phyloP scores from a whole-genome alignment of 768 basidiomycete species.

The Butyriboletus loyo region DNA sequence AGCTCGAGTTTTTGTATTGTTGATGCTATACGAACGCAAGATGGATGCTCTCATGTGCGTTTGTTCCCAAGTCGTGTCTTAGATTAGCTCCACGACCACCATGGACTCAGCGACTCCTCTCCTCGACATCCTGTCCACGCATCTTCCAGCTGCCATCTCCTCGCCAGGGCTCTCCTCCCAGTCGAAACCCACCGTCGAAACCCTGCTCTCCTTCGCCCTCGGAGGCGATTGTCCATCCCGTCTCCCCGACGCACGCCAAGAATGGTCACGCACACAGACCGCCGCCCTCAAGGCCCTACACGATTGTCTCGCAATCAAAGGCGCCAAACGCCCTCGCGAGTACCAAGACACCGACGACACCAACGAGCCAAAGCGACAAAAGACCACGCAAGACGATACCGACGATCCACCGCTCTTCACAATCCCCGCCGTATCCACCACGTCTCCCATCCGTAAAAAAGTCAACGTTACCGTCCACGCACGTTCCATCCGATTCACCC shows the following conservation, averaged over 20 bases:
- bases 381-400: slow-evolving; percentile 16
- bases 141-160: slow-evolving; percentile 17
- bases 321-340: slow-evolving; percentile 26
- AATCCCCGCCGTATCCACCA: slow-evolving; percentile 62
- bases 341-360: slow-evolving; percentile 9
- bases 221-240: slow-evolving; percentile 26
- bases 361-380: slow-evolving; percentile 13
- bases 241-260: slow-evolving; percentile 8
- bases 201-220: slow-evolving; percentile 28
- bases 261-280: slow-evolving; percentile 27
- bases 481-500: slow-evolving; percentile 48
- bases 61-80: no score
- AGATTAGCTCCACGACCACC: neutral
- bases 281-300: slow-evolving; percentile 22
- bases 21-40: neutral
- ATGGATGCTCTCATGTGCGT: no score
- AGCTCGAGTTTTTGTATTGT: slow-evolving; percentile 20
- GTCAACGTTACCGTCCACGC: slow-evolving; percentile 60
- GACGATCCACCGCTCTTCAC: slow-evolving; percentile 52
- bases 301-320: slow-evolving; percentile 3
- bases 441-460: slow-evolving; percentile 75
- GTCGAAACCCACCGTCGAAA: slow-evolving; percentile 17
- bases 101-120: slow-evolving; percentile 23
- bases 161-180: slow-evolving; percentile 7
- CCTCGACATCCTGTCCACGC: slow-evolving; percentile 18